These are phyloP conservation scores for Monosporozyma siamensis DNA, from an alignment of 805 yeast species.

Conservation along the genomic window DNA sequence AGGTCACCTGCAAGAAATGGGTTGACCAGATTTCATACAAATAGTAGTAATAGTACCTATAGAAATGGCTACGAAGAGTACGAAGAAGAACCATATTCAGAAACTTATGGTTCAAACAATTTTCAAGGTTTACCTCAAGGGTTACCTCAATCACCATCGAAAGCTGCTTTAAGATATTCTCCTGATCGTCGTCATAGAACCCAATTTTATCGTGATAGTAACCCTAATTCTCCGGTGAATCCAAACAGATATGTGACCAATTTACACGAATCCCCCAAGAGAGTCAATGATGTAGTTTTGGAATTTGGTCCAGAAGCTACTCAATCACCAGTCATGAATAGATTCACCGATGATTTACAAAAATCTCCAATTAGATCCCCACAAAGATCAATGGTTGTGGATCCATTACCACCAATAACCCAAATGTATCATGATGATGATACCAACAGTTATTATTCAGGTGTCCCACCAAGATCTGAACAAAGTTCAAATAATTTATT, in stretches of 20 bases:
- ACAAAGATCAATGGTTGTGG: not conserved
- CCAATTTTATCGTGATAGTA: conserved; percentile 26
- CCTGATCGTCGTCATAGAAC: conserved; percentile 32
- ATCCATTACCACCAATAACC: conserved; percentile 4
- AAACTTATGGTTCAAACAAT: conserved; percentile 19
- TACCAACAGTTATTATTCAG: conserved; percentile 11
- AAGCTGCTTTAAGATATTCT: conserved; percentile 31
- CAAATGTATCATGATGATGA: conserved; percentile 18
- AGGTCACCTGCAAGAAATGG: conserved; percentile 22
- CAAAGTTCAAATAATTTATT: conserved; percentile 7
- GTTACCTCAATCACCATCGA: conserved; percentile 33
- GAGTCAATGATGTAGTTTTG: conserved; percentile 42
- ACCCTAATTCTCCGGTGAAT: conserved; percentile 33
- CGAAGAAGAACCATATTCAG: conserved; percentile 9
- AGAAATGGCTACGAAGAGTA: not conserved
- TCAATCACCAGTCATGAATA: conserved; percentile 2
- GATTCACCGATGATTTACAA: conserved; percentile 8
- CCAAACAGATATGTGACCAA: conserved; percentile 58
- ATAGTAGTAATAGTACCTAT: conserved; percentile 14
- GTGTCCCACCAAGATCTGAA: conserved; percentile 7
- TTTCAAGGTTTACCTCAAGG: conserved; percentile 29
- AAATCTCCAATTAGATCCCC: conserved; percentile 7
- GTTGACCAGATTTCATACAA: conserved; percentile 23
- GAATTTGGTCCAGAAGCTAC: conserved; percentile 27
- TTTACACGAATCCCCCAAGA: conserved; percentile 60